Conservation (phyloP, 2,329 filamentous ascomycete species). For the Colletotrichum lentis region DNA sequence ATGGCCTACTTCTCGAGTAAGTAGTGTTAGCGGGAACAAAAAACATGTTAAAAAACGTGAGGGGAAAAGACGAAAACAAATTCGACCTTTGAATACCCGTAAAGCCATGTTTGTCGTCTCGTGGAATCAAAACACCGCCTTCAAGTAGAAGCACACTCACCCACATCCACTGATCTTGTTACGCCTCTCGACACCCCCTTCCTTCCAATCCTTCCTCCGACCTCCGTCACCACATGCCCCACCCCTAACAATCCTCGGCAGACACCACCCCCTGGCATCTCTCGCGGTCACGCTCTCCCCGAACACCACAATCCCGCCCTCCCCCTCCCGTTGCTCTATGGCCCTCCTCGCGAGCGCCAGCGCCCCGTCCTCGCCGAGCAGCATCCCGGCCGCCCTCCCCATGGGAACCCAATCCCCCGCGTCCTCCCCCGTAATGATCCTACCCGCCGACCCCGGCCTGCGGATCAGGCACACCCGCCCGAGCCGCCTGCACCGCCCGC, state of each 20-base stretch:
- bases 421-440: background rate
- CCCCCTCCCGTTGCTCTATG: background rate
- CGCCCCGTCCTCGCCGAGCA: background rate
- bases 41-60: too few species aligned
- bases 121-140: too few species aligned
- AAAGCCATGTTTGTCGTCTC: too few species aligned
- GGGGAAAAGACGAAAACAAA: too few species aligned
- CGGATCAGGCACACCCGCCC: slow-evolving; percentile 4
- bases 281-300: slow-evolving; percentile 3
- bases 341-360: background rate
- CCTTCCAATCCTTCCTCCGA: background rate
- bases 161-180: too few species aligned
- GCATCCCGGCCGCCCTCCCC: background rate
- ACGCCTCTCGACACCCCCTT: background rate
- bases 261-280: slow-evolving; percentile 21
- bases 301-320: slow-evolving; percentile 4
- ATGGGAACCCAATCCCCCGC: background rate
- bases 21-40: too few species aligned
- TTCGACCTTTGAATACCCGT: too few species aligned
- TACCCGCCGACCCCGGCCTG: background rate
- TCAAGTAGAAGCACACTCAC: background rate
- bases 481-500: slow-evolving; percentile 14
- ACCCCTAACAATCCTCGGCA: background rate
- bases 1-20: too few species aligned
- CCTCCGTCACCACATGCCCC: background rate